Evolutionary conservation across 1,284 basidiomycete genomes (phyloP), one percentile per base, ranked within the genome.

Genomic region (Cutaneotrichosporon sp.): DNA sequence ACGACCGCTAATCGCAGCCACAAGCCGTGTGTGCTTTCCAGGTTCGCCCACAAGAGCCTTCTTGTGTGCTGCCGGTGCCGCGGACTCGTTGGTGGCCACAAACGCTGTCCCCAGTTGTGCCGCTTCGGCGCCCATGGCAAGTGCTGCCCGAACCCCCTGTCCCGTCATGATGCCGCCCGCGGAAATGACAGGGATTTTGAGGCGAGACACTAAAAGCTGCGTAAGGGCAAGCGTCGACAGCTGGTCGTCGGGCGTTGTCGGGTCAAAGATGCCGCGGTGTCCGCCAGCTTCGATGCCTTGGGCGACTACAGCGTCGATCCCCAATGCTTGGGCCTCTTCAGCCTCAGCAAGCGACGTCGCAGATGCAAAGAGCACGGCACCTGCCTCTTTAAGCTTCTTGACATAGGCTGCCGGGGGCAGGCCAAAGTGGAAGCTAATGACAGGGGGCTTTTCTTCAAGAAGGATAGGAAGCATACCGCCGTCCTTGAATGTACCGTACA

Each of bases 21-120:
- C 61, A 39, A 70, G 53, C 4, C 51, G 50, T 8, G 69, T 72
- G 45, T 60, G 54, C 13, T 56, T 22, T 1, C 52, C 60, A 5
- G 37, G 51, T 4, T 34, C 18, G 5, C 52, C 40, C 13, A 26
- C 36, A 20, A 70, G 51, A 1, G 66, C 63, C 20, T 35, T 14
- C 26, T 61, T 52, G 48, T 67, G 66, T 1, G 47, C 58, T 10
- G 58, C 50, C 45, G 69, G 61, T 0, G 68, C 65, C 0, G 64
- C 53, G 8, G 65, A 68, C 47, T 72, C 70, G 42, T 58, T 46
- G 33, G 56, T 57, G 1, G 35, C 21, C 23, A 72, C 52, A 37
- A 69, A 72, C 3, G 70, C 69, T 4, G 70, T 72, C 14, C 70
- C 70, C 20, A 72, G 51, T 51, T 72, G 70, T 8, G 59, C 67